Evolutionary conservation across 1,284 basidiomycete genomes (phyloP), one percentile per base, ranked within the genome.

Genomic region (Boletus mariae): DNA sequence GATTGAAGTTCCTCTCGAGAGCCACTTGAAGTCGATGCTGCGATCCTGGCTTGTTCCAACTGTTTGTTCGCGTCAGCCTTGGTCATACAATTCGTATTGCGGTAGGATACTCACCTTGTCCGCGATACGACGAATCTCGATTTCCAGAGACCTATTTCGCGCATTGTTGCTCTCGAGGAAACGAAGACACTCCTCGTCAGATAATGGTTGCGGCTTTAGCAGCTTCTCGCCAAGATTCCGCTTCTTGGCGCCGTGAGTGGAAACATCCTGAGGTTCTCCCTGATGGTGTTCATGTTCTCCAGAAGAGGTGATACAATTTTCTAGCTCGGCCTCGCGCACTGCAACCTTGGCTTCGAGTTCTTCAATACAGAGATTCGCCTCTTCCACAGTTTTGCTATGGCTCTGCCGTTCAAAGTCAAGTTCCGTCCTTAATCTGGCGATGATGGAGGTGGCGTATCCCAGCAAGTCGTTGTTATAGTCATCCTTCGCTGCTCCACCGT

Each of bases 281-380:
- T 37, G 26, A 26, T 45, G 55, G 37, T 15, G 17, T 11, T 52
- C 60, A 5, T 13, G 7, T 4, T 42, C 47, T 28, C 47, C 43
- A 4, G 49, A 49, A 7, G 51, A 56, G 9, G 25, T 55, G 5
- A 74, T 55, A 49, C 68, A 72, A 1, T 59, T 62, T 57, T 79
- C 77, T 5, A 85, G 70, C 55, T 83, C 79, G 0, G 76, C 75
- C 42, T 85, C 84, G 23, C 82, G 73, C 6, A 74, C 73, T 0
- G 83, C 80, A 5, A 85, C 65, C 61, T 78, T 77, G 1, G 82
- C 80, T 51, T 80, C 75, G 2, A 86, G 72, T 10, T 71, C 64
- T 7, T 74, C 62, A 34, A 82, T 74, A 43, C 74, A 73, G 1
- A 68, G 60, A 49, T 79, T 77, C 0, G 75, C 71, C 8, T 70